These are phyloP conservation scores for Umbilicus rupestris DNA, from an alignment of 164 flowering plant genomes.

Conservation along the genomic window DNA sequence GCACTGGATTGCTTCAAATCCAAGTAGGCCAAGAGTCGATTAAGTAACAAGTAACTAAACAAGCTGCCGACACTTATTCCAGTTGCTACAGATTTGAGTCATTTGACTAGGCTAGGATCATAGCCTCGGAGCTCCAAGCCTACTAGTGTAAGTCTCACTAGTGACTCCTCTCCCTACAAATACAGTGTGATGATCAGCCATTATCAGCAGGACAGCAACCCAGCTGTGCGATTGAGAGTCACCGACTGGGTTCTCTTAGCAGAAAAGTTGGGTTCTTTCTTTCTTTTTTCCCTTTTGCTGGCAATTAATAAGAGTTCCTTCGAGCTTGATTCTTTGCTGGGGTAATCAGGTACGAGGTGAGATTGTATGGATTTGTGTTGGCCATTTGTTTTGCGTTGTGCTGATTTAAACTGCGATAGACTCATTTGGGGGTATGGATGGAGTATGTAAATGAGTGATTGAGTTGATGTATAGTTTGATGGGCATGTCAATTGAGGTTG, in stretches of 20 bases:
- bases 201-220: neutral
- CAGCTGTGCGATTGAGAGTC: neutral
- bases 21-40: too few relatives aligned
- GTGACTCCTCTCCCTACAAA: constrained; percentile 5
- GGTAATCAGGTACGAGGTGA: neutral
- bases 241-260: too few relatives aligned
- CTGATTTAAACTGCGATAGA: neutral
- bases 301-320: neutral
- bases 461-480: too few relatives aligned
- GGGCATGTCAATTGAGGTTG: neutral
- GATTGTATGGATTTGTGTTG: neutral
- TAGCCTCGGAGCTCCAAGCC: constrained; percentile 3
- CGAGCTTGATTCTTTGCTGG: neutral
- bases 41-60: neutral
- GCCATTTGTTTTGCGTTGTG: neutral
- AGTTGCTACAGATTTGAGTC: neutral
- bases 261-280: neutral
- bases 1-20: too few relatives aligned
- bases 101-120: neutral
- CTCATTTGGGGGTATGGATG: too few relatives aligned
- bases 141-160: constrained; percentile 8
- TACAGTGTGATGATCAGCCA: neutral
- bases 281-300: neutral
- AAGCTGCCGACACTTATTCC: constrained; percentile 8
- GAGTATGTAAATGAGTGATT: too few relatives aligned